A percentile compares a stretch with the other conserved stretches of the same genome.
Conservation (phyloP, 805 yeast species). For the Sugiyamaella lignohabitans region DNA sequence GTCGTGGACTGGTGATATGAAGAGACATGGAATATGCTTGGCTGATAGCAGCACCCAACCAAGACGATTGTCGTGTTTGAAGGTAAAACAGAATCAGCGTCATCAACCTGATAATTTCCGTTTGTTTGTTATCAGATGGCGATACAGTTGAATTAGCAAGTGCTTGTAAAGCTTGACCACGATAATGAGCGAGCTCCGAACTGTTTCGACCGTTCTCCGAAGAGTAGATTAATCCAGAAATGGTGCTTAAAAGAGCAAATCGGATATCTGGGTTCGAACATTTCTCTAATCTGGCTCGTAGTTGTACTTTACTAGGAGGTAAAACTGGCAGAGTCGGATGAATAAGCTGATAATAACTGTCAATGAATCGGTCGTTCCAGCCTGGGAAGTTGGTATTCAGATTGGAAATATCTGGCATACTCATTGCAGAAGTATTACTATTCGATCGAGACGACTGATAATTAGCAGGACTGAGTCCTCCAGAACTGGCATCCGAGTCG, state of each 20-base stretch:
- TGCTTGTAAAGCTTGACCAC: conserved; percentile 8
- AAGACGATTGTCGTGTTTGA: conserved; percentile 27
- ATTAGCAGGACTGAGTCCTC: not conserved
- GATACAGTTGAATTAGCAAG: conserved; percentile 1
- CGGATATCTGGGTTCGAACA: conserved; percentile 24
- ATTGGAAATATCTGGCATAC: not conserved
- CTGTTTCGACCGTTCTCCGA: conserved; percentile 3
- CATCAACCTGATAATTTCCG: conserved; percentile 28
- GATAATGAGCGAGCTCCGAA: conserved; percentile 7
- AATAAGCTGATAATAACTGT: conserved; percentile 32
- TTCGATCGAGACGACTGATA: not conserved
- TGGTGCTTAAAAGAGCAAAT: conserved; percentile 23
- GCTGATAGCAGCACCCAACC: conserved; percentile 36
- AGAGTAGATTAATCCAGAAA: conserved; percentile 11
- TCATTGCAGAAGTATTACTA: conserved; percentile 2
- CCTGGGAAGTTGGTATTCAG: not conserved
- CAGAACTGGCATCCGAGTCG: conserved; percentile 2
- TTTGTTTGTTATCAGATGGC: conserved; percentile 5
- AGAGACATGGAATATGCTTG: conserved; percentile 21
- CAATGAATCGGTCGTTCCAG: conserved; percentile 30
- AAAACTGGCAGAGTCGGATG: conserved; percentile 37
- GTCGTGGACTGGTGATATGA: conserved; percentile 2
- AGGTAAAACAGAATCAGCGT: conserved; percentile 31
- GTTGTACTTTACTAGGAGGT: conserved; percentile 30
- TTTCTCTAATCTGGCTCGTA: conserved; percentile 26